Percentiles rank a stretch among this genome's conserved stretches.
Evolutionary conservation across 306 rosid species (phyloP).

Genomic region (Lupinus albus): DNA sequence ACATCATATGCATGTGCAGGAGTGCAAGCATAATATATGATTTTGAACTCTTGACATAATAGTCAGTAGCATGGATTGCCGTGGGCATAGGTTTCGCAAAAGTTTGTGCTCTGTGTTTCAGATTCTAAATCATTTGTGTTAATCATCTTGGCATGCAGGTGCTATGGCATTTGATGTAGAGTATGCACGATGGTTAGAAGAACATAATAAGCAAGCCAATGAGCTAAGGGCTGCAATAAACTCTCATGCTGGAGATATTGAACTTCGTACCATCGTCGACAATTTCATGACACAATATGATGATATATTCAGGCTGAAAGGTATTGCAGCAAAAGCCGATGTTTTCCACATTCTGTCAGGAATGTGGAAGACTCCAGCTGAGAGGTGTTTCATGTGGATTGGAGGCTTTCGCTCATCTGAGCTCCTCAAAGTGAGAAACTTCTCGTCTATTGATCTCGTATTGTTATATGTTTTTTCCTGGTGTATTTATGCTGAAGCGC

Average conservation of each 20-base stretch:
- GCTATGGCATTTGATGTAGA: conserved; percentile 92
- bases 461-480: background rate
- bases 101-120: background rate
- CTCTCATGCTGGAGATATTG: conserved; percentile 93
- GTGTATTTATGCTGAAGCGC: background rate
- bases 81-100: conserved; percentile 1
- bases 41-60: conserved; percentile 1
- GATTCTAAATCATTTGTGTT: conserved; percentile 24
- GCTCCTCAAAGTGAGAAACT: conserved; percentile 74
- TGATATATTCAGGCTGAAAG: conserved; percentile 86
- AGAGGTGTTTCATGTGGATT: conserved; percentile 98
- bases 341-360: conserved; percentile 95
- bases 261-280: conserved; percentile 86
- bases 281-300: conserved; percentile 79
- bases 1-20: conserved; percentile 11
- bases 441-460: background rate
- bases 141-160: conserved; percentile 55
- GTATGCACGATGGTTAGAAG: conserved; percentile 92
- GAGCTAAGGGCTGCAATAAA: conserved; percentile 96
- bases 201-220: conserved; percentile 77
- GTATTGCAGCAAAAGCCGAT: conserved; percentile 89
- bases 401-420: conserved; percentile 98
- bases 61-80: conserved; percentile 6
- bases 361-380: conserved; percentile 99
- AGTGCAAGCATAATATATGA: background rate